Percentiles rank a stretch among this genome's conserved stretches.
Conservation (phyloP, 495 filamentous ascomycete species). For the Penicilliopsis zonata region DNA sequence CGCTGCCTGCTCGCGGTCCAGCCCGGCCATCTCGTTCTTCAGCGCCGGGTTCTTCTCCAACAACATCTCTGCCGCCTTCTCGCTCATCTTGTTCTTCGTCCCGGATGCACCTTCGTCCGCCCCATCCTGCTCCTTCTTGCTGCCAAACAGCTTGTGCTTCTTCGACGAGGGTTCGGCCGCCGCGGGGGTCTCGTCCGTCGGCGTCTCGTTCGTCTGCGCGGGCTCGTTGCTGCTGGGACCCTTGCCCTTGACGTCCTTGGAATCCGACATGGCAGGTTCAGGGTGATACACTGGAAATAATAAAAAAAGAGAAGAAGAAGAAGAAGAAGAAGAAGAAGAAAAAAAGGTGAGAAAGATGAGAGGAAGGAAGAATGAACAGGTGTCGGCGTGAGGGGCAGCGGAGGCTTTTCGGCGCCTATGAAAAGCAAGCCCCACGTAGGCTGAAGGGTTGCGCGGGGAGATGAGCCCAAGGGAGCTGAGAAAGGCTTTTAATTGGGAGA, state of each 20-base stretch:
- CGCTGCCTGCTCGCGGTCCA: slow-evolving; percentile 36
- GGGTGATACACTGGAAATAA: slow-evolving; percentile 2
- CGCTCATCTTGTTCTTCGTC: slow-evolving; percentile 22
- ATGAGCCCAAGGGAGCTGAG: too few relatives aligned
- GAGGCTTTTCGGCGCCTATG: too few relatives aligned
- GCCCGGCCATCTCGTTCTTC: slow-evolving; percentile 30
- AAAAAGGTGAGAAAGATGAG: too few relatives aligned
- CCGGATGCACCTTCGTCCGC: slow-evolving; percentile 6
- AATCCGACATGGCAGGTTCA: slow-evolving; percentile 22
- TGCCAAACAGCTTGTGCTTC: slow-evolving; percentile 15
- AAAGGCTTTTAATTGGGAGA: too few relatives aligned
- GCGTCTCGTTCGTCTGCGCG: too few relatives aligned
- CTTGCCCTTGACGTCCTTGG: slow-evolving; percentile 29
- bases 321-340: slow-evolving; percentile 3
- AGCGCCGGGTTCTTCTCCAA: slow-evolving; percentile 39
- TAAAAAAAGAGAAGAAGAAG: slow-evolving; percentile 8
- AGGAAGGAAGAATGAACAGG: too few relatives aligned
- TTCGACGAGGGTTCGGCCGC: slow-evolving; percentile 3
- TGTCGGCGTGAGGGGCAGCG: too few relatives aligned
- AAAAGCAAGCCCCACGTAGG: too few relatives aligned
- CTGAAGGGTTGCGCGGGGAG: too few relatives aligned
- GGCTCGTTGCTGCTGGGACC: slow-evolving; percentile 17
- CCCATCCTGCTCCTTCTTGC: slow-evolving; percentile 13
- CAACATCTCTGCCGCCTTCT: slow-evolving; percentile 30
- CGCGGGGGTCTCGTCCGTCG: too few relatives aligned